Percentiles rank a stretch among this genome's conserved stretches.
Conservation (phyloP, 345 rosid genomes). For the Eucalyptus lansdowneana region DNA sequence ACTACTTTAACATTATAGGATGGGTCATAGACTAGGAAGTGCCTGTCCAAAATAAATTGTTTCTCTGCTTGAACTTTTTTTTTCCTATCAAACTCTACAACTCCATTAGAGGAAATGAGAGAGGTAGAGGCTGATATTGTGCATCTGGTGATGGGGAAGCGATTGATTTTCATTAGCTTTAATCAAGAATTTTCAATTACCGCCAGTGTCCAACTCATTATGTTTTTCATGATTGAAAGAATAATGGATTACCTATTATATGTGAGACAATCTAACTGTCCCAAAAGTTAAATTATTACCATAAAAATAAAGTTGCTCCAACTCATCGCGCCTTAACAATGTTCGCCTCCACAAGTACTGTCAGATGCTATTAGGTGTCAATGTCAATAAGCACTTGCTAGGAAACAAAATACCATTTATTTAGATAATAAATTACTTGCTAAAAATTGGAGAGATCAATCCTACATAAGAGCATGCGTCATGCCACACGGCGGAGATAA, state of each 20-base stretch:
- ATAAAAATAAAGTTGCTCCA: background rate
- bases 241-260: background rate
- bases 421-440: background rate
- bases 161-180: background rate
- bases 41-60: too few species aligned
- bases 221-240: background rate
- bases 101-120: background rate
- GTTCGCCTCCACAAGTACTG: background rate
- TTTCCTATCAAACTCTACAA: too few species aligned
- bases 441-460: background rate
- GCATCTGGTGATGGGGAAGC: background rate
- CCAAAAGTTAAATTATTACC: background rate
- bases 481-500: background rate
- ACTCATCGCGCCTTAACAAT: background rate
- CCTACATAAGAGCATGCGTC: too few species aligned
- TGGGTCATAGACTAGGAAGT: too few species aligned
- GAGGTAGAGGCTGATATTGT: background rate
- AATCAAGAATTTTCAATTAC: background rate
- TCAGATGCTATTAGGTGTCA: background rate
- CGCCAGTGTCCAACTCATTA: background rate
- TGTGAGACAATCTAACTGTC: background rate
- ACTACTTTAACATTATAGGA: too few species aligned
- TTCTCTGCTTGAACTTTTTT: too few species aligned
- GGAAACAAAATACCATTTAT: background rate
- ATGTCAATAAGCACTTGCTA: background rate